A percentile compares a stretch with the other conserved stretches of the same genome.
Conservation (phyloP, 129 eudicot genomes). For the Flaveria trinervia region DNA sequence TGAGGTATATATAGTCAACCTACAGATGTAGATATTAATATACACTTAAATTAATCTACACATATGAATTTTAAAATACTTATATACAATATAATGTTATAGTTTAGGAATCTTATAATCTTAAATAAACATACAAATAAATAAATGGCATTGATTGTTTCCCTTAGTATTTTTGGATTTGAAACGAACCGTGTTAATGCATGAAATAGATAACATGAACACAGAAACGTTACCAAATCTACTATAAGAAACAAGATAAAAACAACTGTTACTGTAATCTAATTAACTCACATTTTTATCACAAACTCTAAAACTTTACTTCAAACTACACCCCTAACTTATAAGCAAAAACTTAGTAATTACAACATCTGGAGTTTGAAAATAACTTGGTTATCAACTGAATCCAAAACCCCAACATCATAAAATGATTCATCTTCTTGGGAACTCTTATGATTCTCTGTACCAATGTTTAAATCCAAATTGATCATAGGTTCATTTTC, state of each 20-base stretch:
- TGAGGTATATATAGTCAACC: too few relatives aligned
- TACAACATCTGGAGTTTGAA: constrained; percentile 64
- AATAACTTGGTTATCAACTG: constrained; percentile 65
- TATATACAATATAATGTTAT: too few relatives aligned
- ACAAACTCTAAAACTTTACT: constrained; percentile 24
- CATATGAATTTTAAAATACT: too few relatives aligned
- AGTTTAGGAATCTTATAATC: too few relatives aligned
- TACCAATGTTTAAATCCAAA: constrained; percentile 61
- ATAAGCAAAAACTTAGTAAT: constrained; percentile 29
- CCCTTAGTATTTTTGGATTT: too few relatives aligned
- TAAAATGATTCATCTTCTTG: constrained; percentile 37
- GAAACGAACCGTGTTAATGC: background rate
- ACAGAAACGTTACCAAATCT: constrained; percentile 29
- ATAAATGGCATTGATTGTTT: too few relatives aligned
- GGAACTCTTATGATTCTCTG: constrained; percentile 37
- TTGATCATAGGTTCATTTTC: constrained; percentile 35
- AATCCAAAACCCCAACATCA: constrained; percentile 53
- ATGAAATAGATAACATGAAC: constrained; percentile 14
- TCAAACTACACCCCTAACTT: constrained; percentile 40
- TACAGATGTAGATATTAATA: too few relatives aligned
- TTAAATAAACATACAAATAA: too few relatives aligned
- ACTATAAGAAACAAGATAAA: constrained; percentile 24
- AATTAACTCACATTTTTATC: constrained; percentile 25
- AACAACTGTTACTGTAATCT: constrained; percentile 30
- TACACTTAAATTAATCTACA: too few relatives aligned